Evolutionary conservation across 768 basidiomycete species (phyloP), one percentile per base, ranked within the genome.

Genomic region (Dacryopinax spathularia): DNA sequence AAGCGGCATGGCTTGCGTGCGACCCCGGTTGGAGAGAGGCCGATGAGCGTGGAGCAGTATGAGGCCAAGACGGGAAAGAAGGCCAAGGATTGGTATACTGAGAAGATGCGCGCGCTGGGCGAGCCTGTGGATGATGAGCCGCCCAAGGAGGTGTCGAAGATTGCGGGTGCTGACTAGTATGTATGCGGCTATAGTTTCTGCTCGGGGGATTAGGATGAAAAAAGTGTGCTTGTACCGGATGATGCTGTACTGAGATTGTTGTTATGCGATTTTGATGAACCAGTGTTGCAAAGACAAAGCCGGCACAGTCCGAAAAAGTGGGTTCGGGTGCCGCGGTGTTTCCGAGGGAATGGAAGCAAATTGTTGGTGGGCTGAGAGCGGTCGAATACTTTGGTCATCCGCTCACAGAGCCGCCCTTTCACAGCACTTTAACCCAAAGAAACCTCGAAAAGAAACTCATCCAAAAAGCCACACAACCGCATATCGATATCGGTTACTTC

Each of bases 1-100:
- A 69, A 69, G n/a, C 66, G 73, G 39, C 73, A 74, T 63, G 73
- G 71, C 43, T 65, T 72, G 18, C 69, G 74, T 31, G 73, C 74
- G 29, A 75, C 74, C 0, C 74, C 74, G 9, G 70, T 72, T 25
- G 74, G 66, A 20, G 74, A 75, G 65, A 67, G 67, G 35, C 74
- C 74, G 2, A 64, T 73, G 36, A 69, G 68, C 22, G 74, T 75
- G 12, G 70, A 67, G 20, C 70, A 71, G 35, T 75, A 74, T 66
- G 74, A 75, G 63, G 35, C 43, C 22, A 34, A 65, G 33, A 65
- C 62, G 15, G 70, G 71, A 3, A 68, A 68, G 61, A 65, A 67
- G 60, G 73, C 73, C 12, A 72, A 71, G 61, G 72, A 75, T 64
- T 73, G 73, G 72, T 62, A 71, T 5, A 67, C 66, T 27, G 72